A percentile compares a stretch with the other conserved stretches of the same genome.
Evolutionary conservation across 202 grass and related monocot species (phyloP).

Genomic region (Cymbopogon flexuosus): DNA sequence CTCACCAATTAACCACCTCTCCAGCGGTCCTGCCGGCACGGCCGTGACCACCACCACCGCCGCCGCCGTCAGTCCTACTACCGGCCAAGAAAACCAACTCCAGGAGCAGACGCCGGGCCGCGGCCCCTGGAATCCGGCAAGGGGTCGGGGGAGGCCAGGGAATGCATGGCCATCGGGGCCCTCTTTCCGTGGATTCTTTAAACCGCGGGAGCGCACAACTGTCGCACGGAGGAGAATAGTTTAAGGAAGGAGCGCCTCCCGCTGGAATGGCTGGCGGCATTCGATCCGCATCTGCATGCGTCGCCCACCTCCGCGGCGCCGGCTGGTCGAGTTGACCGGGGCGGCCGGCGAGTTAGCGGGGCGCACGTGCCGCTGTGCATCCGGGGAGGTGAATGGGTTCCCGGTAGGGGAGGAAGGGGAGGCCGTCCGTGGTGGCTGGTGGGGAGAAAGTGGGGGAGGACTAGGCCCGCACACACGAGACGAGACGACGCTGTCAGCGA

Average conservation of each 20-base stretch:
- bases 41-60: background rate
- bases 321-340: slow-evolving; percentile 40
- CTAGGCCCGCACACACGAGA: background rate
- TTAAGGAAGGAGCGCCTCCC: slow-evolving; percentile 7
- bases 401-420: too few species aligned
- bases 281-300: slow-evolving; percentile 25
- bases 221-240: slow-evolving; percentile 23
- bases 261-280: background rate
- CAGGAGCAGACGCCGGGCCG: background rate
- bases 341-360: slow-evolving; percentile 29
- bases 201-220: slow-evolving; percentile 21
- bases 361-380: slow-evolving; percentile 27
- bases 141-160: background rate
- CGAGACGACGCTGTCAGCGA: background rate
- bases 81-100: background rate
- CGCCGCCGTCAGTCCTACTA: too few species aligned
- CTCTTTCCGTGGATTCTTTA: slow-evolving; percentile 22
- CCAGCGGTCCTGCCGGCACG: background rate
- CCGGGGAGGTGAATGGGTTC: background rate
- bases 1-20: background rate
- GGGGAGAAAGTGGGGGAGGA: slow-evolving; percentile 40
- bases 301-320: background rate
- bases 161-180: slow-evolving; percentile 27
- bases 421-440: background rate
- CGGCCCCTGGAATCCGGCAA: slow-evolving; percentile 28